phyloP scores from a whole-genome alignment of 257 asterid species.

The Salvia hispanica region DNA sequence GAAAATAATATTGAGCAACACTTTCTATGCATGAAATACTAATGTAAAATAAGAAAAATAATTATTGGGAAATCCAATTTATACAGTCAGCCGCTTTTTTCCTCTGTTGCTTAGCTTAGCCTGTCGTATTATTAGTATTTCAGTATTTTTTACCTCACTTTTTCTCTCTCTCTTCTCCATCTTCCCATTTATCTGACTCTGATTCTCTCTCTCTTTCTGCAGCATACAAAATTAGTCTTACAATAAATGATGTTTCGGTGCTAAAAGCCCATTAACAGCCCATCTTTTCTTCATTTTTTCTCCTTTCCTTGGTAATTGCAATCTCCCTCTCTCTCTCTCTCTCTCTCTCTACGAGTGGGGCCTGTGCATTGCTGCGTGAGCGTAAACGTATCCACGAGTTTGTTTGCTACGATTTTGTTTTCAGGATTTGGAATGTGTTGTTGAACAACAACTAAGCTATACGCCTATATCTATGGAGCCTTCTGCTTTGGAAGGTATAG shows the following conservation, averaged over 20 bases:
- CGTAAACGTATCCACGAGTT: constrained; percentile 13
- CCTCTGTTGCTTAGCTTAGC: constrained; percentile 42
- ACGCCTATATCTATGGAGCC: constrained; percentile 33
- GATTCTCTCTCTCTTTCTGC: constrained; percentile 30
- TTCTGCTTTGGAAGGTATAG: constrained; percentile 41
- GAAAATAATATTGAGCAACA: constrained; percentile 17
- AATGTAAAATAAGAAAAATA: not conserved
- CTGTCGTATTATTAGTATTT: constrained; percentile 18
- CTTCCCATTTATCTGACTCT: constrained; percentile 28
- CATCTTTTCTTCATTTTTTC: constrained; percentile 50
- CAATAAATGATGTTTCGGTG: constrained; percentile 50
- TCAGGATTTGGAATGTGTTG: constrained; percentile 38
- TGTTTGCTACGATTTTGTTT: constrained; percentile 16
- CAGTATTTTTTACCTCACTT: not conserved
- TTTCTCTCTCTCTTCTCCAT: constrained; percentile 20
- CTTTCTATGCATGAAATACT: not conserved
- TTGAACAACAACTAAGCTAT: not conserved
- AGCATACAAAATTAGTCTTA: constrained; percentile 29
- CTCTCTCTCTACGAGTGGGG: not conserved
- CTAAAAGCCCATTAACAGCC: constrained; percentile 64
- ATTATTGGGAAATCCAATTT: not conserved
- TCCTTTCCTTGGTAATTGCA: constrained; percentile 45
- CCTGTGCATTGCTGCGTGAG: constrained; percentile 4
- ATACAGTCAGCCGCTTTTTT: constrained; percentile 45
- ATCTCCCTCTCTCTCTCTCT: too few relatives aligned